Evolutionary conservation across 2,329 filamentous ascomycete species (phyloP).

Genomic region (Fusarium sp.): DNA sequence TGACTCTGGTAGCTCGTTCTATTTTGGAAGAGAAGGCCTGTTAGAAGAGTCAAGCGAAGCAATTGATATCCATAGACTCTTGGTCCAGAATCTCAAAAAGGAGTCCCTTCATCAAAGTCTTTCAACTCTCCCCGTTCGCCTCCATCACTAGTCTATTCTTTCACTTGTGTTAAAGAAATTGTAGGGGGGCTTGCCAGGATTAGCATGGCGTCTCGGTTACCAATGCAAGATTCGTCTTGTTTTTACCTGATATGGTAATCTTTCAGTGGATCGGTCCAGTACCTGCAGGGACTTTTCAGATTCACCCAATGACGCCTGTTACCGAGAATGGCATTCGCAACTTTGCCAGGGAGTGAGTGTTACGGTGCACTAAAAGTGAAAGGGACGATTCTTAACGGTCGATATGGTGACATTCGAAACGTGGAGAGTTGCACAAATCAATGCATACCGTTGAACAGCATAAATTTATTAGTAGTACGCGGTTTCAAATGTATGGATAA

Average conservation of each 20-base stretch:
- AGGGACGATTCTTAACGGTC: conserved; percentile 14
- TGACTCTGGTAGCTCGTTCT: conserved; percentile 36
- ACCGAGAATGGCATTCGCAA: conserved; percentile 26
- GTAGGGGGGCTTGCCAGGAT: conserved; percentile 11
- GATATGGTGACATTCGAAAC: not conserved
- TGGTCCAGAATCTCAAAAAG: conserved; percentile 1
- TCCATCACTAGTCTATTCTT: not conserved
- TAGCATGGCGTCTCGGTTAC: conserved; percentile 16
- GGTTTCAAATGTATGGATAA: not conserved
- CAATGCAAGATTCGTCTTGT: conserved; percentile 31
- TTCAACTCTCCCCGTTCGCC: not conserved
- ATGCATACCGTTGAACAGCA: conserved; percentile 4
- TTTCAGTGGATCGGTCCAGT: conserved; percentile 22
- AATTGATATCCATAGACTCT: not conserved
- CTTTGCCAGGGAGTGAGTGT: conserved; percentile 7
- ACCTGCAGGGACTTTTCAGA: conserved; percentile 31
- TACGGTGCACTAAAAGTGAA: conserved; percentile 19
- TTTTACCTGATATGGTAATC: conserved; percentile 20
- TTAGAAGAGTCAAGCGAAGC: conserved; percentile 4
- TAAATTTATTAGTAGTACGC: not conserved
- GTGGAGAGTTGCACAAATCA: conserved; percentile 10
- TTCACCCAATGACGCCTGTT: conserved; percentile 28
- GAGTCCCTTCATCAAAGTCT: not conserved
- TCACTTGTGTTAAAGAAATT: conserved; percentile 15
- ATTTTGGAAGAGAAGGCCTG: conserved; percentile 18